These are phyloP conservation scores for Pichia kudriavzevii DNA, from an alignment of 1,139 yeast species.

Conservation along the genomic window DNA sequence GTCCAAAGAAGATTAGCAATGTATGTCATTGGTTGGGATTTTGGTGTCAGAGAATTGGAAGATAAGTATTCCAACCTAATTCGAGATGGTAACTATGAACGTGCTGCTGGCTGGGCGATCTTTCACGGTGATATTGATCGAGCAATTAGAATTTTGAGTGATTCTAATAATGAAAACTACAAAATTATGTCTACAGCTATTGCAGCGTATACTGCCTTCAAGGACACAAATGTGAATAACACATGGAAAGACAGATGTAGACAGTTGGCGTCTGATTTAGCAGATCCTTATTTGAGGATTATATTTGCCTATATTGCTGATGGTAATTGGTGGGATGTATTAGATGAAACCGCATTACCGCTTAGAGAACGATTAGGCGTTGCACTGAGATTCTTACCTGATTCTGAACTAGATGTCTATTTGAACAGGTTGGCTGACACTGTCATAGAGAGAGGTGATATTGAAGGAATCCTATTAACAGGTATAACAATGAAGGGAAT, in stretches of 20 bases:
- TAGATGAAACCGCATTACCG: constrained; percentile 85
- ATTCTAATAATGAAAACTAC: constrained; percentile 53
- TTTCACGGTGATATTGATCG: constrained; percentile 82
- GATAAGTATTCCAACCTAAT: constrained; percentile 55
- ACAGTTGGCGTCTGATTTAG: constrained; percentile 75
- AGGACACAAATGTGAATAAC: constrained; percentile 44
- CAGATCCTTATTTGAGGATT: constrained; percentile 83
- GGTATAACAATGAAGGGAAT: constrained; percentile 76
- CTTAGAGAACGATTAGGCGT: constrained; percentile 83
- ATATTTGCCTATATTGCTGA: constrained; percentile 92
- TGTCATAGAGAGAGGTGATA: constrained; percentile 70
- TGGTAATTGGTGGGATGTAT: constrained; percentile 93
- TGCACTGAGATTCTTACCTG: constrained; percentile 78
- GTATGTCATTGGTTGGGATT: constrained; percentile 88
- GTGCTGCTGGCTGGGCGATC: constrained; percentile 98
- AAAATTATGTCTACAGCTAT: constrained; percentile 87
- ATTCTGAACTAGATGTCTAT: constrained; percentile 62
- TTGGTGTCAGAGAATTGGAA: constrained; percentile 70
- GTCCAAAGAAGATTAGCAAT: constrained; percentile 70
- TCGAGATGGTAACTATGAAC: constrained; percentile 56
- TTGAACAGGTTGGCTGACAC: constrained; percentile 62
- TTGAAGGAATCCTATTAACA: constrained; percentile 84
- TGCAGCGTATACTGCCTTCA: constrained; percentile 81
- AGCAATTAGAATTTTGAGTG: constrained; percentile 64
- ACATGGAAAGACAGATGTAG: constrained; percentile 95